Evolutionary conservation across 768 basidiomycete species (phyloP), one percentile per base, ranked within the genome.

Genomic region (Mrakia blollopis): DNA sequence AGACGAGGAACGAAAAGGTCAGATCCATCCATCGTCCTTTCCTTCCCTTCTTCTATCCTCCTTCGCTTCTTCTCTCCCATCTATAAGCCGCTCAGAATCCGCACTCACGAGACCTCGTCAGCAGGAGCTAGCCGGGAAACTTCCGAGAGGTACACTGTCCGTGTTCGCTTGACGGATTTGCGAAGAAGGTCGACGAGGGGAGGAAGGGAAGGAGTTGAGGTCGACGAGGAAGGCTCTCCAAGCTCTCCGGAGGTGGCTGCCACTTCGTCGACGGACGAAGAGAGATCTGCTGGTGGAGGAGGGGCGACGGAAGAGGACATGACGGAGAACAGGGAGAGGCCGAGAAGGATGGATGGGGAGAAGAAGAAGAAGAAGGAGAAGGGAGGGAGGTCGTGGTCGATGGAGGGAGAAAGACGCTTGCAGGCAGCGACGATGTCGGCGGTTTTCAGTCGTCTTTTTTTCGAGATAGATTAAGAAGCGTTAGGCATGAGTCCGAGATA

Each of bases 131-230:
- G 0, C 21, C 44, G 8, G 0, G 52, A 60, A 1, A 73, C 72
- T 23, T 80, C 81, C 41, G 79, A 71, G 3, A 77, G 35, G 60
- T 83, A 84, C 5, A 83, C 80, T 11, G 81, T 80, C 61, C 83
- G 76, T 35, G 83, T 84, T 39, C 83, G 79, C 73, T 83, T 83
- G 50, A 80, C 80, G 57, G 81, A 81, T 61, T 81, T 79, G 35
- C 78, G 78, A 10, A 83, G 80, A 28, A 84, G 79, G 16, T 83
- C 83, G 30, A 81, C 75, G 6, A 84, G 79, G 6, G 82, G 81
- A 0, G 83, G 80, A 25, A 83, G 78, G 39, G 62, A 54, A 32
- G 44, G 70, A 32, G 30, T 39, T 47, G 63, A 65, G 30, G 63
- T 65, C 67, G 62, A 35, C 3, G 62, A 37, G 8, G 62, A 63